Conservation (phyloP, 2,329 filamentous ascomycete genomes). For the Talaromyces sp. region DNA sequence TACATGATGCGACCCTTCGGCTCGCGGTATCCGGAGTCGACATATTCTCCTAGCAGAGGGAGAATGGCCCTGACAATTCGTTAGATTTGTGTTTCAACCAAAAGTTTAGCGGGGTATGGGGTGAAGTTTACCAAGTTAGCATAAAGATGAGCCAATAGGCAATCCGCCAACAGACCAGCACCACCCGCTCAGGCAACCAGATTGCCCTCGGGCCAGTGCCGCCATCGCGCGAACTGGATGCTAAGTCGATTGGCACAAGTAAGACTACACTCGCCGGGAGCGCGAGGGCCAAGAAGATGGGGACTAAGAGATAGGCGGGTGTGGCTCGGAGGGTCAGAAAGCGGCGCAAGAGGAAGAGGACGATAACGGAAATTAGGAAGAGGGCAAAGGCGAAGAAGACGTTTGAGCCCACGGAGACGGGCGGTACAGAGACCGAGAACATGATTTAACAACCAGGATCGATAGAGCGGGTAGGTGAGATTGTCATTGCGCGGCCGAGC, state of each 20-base stretch:
- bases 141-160: slow-evolving; percentile 97
- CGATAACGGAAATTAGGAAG: slow-evolving; percentile 71
- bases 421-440: slow-evolving; percentile 35
- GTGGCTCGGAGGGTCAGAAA: slow-evolving; percentile 90
- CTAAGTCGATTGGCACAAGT: slow-evolving; percentile 92
- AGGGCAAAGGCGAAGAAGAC: slow-evolving; percentile 76
- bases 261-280: slow-evolving; percentile 89
- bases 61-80: slow-evolving; percentile 72
- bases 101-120: neutral
- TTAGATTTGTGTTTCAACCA: neutral
- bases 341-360: slow-evolving; percentile 82
- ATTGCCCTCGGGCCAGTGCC: slow-evolving; percentile 73
- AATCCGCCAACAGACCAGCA: slow-evolving; percentile 90
- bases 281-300: slow-evolving; percentile 94
- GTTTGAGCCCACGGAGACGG: slow-evolving; percentile 70
- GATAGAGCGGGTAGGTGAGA: slow-evolving; percentile 1
- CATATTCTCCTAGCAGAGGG: slow-evolving; percentile 90
- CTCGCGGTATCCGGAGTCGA: slow-evolving; percentile 90
- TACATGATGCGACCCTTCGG: slow-evolving; percentile 79
- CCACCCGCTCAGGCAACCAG: slow-evolving; percentile 77
- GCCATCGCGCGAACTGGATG: slow-evolving; percentile 75
- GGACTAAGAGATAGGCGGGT: slow-evolving; percentile 83
- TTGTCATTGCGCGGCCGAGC: neutral
- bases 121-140: slow-evolving; percentile 75
- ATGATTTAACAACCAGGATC: slow-evolving; percentile 17